Percentiles rank a stretch among this genome's conserved stretches.
Conservation (phyloP, 2,329 filamentous ascomycete genomes). For the Aspergillus candidus region DNA sequence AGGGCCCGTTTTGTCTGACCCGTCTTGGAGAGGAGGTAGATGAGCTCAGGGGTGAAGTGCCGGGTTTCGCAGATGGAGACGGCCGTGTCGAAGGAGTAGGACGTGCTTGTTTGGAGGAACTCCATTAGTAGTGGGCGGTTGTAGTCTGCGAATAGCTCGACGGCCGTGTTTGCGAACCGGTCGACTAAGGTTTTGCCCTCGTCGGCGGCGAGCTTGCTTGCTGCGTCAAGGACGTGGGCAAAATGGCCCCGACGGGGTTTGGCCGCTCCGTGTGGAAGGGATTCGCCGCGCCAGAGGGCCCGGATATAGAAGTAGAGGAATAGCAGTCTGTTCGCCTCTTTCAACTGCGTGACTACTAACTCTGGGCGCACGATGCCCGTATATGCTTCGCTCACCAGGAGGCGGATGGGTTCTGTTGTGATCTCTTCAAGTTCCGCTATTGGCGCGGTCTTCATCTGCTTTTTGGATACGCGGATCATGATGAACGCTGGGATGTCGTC, state of each 20-base stretch:
- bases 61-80: constrained; percentile 70
- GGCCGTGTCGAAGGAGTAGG: constrained; percentile 74
- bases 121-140: constrained; percentile 76
- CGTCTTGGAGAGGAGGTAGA: constrained; percentile 91
- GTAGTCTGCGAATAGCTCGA: constrained; percentile 79
- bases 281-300: constrained; percentile 74
- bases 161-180: constrained; percentile 77
- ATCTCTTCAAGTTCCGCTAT: constrained; percentile 68
- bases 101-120: constrained; percentile 76
- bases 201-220: constrained; percentile 45
- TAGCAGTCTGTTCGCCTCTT: constrained; percentile 58
- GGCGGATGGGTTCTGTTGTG: constrained; percentile 73
- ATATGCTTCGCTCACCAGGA: constrained; percentile 86
- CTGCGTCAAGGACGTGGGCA: constrained; percentile 36
- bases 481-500: constrained; percentile 90
- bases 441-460: constrained; percentile 60
- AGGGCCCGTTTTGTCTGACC: constrained; percentile 88
- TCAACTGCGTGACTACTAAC: constrained; percentile 71
- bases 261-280: constrained; percentile 39
- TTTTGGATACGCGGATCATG: constrained; percentile 71
- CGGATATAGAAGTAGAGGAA: constrained; percentile 92
- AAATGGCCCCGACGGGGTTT: constrained; percentile 32
- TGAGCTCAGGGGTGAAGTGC: constrained; percentile 84
- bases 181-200: constrained; percentile 69
- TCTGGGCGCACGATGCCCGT: constrained; percentile 76